A percentile compares a stretch with the other conserved stretches of the same genome.
Evolutionary conservation across 371 early-diverging fungal species (phyloP).

Genomic region (Basidiobolus meristosporus): DNA sequence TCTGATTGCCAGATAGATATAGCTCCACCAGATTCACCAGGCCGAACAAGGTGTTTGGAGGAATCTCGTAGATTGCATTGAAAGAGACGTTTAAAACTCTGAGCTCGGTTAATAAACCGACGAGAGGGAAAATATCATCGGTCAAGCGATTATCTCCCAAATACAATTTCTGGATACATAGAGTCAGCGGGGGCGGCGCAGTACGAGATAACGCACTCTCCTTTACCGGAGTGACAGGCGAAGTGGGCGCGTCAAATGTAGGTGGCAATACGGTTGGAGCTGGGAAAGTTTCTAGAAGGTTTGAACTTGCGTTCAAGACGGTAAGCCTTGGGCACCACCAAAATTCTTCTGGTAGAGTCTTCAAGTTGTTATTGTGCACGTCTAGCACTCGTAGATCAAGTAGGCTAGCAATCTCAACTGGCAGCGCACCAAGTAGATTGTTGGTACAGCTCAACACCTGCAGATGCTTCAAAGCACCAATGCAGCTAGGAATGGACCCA

Average conservation of each 20-base stretch:
- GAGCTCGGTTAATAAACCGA: constrained; percentile 50
- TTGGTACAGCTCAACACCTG: constrained; percentile 34
- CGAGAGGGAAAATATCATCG: constrained; percentile 60
- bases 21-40: constrained; percentile 42
- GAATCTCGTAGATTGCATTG: constrained; percentile 68
- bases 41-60: constrained; percentile 19
- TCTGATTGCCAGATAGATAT: constrained; percentile 68
- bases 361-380: constrained; percentile 49
- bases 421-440: constrained; percentile 40
- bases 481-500: constrained; percentile 41
- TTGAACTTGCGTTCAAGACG: constrained; percentile 53
- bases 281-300: constrained; percentile 41
- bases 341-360: constrained; percentile 55
- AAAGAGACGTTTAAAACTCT: constrained; percentile 61
- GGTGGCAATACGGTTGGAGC: background rate
- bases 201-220: no score
- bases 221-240: background rate
- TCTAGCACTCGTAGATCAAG: constrained; percentile 26
- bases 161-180: constrained; percentile 33
- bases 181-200: constrained; percentile 28
- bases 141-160: constrained; percentile 69
- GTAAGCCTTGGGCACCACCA: constrained; percentile 56
- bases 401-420: constrained; percentile 33
- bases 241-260: background rate
- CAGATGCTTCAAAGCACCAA: constrained; percentile 25